Conservation (phyloP, 495 filamentous ascomycete species). For the Cudoniella acicularis region DNA sequence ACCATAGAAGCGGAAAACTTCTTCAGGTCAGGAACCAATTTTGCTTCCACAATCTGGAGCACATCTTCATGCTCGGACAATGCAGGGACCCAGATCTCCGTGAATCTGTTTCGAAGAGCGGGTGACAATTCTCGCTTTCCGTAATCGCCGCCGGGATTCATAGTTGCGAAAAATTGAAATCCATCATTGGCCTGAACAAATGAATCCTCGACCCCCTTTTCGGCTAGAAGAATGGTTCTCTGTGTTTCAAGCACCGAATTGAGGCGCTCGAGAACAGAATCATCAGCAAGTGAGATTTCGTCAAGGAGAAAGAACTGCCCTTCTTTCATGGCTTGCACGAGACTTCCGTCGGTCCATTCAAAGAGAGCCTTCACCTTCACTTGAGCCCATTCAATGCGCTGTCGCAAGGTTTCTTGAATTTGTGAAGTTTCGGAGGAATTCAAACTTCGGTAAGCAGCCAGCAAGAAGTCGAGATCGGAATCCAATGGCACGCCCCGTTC, state of each 20-base stretch:
- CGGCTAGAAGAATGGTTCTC: conserved; percentile 82
- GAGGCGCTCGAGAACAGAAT: conserved; percentile 92
- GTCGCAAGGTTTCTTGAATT: conserved; percentile 47
- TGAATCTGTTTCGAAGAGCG: conserved; percentile 93
- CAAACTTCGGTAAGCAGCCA: conserved; percentile 8
- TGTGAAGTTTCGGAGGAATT: conserved; percentile 16
- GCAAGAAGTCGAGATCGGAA: conserved; percentile 25
- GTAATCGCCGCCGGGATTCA: conserved; percentile 99
- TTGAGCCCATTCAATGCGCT: conserved; percentile 56
- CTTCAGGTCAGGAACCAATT: conserved; percentile 49
- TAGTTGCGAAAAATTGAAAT: conserved; percentile 96
- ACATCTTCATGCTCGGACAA: conserved; percentile 79
- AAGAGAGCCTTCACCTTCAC: conserved; percentile 76
- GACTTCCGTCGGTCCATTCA: conserved; percentile 91
- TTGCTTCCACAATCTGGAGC: conserved; percentile 76
- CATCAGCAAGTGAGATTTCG: conserved; percentile 96
- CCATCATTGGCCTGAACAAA: conserved; percentile 72
- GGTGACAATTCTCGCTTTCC: conserved; percentile 96
- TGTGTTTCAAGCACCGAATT: conserved; percentile 96
- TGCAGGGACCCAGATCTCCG: conserved; percentile 95
- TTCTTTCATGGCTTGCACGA: conserved; percentile 92
- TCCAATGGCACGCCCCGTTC: conserved; percentile 33
- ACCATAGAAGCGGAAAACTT: conserved; percentile 64
- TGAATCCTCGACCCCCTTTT: conserved; percentile 82
- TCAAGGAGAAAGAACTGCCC: conserved; percentile 91